phyloP scores from a whole-genome alignment of 1,139 yeast genomes.

The Candida pseudoviswanathii region DNA sequence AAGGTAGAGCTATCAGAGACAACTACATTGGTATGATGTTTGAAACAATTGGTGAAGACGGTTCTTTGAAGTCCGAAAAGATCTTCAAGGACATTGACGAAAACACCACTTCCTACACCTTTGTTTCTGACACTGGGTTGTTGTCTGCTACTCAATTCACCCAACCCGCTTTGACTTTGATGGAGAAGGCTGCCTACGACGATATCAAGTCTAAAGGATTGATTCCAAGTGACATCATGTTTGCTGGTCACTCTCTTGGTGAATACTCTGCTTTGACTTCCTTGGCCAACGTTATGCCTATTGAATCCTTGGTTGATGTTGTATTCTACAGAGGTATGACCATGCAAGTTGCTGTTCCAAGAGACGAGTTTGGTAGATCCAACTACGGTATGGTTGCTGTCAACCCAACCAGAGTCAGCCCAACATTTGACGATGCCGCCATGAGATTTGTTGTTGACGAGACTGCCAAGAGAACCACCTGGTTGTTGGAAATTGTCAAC shows the following conservation, averaged over 20 bases:
- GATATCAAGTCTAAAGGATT: conserved; percentile 95
- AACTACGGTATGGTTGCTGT: conserved; percentile 99
- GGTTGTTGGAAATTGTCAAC: conserved; percentile 98
- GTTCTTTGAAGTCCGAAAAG: conserved; percentile 85
- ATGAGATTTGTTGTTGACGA: conserved; percentile 92
- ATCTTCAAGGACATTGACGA: conserved; percentile 91
- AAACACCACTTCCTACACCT: conserved; percentile 80
- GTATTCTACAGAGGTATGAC: conserved; percentile 99
- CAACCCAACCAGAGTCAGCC: conserved; percentile 89
- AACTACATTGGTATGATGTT: conserved; percentile 97
- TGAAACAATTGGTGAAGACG: conserved; percentile 88
- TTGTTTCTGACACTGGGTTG: conserved; percentile 91
- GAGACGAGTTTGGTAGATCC: conserved; percentile 93
- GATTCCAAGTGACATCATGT: conserved; percentile 89
- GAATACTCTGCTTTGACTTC: conserved; percentile 98
- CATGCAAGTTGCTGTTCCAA: conserved; percentile 99
- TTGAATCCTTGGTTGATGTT: conserved; percentile 95
- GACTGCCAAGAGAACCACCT: conserved; percentile 76
- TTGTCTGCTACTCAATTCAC: conserved; percentile 98
- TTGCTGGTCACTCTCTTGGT: conserved; percentile 99
- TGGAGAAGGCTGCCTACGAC: conserved; percentile 99
- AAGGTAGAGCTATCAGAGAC: conserved; percentile 92
- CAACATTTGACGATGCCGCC: conserved; percentile 91
- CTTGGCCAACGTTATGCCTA: conserved; percentile 97
- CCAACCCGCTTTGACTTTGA: conserved; percentile 97